Evolutionary conservation across 1,284 basidiomycete genomes (phyloP).

Genomic region (Coniferiporia weirii): DNA sequence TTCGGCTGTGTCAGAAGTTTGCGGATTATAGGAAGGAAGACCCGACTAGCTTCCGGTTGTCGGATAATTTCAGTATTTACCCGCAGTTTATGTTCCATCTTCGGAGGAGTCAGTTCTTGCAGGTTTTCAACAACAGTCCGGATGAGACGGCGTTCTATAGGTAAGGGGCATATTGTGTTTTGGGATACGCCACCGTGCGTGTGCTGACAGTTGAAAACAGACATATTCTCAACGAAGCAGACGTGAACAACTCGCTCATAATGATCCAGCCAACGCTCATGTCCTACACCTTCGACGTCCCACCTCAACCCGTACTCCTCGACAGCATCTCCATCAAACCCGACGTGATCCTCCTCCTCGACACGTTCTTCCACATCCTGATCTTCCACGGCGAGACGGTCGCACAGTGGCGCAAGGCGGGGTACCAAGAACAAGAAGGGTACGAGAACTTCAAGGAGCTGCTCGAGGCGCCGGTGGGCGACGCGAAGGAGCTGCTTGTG

Average conservation of each 20-base stretch:
- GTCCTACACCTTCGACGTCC: slow-evolving; percentile 93
- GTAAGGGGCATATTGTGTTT: slow-evolving; percentile 37
- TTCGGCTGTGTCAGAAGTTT: slow-evolving; percentile 98
- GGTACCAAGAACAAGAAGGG: slow-evolving; percentile 98
- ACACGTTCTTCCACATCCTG: slow-evolving; percentile 99
- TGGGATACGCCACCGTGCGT: neutral
- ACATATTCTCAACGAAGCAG: slow-evolving; percentile 94
- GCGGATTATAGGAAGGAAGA: slow-evolving; percentile 99
- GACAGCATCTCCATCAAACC: slow-evolving; percentile 98
- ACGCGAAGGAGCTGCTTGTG: slow-evolving; percentile 86
- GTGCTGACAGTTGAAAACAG: slow-evolving; percentile 36
- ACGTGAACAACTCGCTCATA: slow-evolving; percentile 98
- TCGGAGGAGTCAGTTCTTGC: slow-evolving; percentile 94
- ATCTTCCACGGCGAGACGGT: slow-evolving; percentile 99
- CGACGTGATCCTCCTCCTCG: slow-evolving; percentile 95
- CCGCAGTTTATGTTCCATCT: slow-evolving; percentile 99
- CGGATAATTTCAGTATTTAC: slow-evolving; percentile 98
- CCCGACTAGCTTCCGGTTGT: slow-evolving; percentile 87
- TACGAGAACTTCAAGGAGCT: slow-evolving; percentile 99
- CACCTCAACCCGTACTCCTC: slow-evolving; percentile 90
- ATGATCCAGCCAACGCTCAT: slow-evolving; percentile 99
- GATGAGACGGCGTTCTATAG: slow-evolving; percentile 99
- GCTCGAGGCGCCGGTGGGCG: slow-evolving; percentile 75
- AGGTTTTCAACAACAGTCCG: slow-evolving; percentile 99
- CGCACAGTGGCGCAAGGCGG: slow-evolving; percentile 98